Conservation (phyloP, 306 rosid species). For the Quercus wislizeni region DNA sequence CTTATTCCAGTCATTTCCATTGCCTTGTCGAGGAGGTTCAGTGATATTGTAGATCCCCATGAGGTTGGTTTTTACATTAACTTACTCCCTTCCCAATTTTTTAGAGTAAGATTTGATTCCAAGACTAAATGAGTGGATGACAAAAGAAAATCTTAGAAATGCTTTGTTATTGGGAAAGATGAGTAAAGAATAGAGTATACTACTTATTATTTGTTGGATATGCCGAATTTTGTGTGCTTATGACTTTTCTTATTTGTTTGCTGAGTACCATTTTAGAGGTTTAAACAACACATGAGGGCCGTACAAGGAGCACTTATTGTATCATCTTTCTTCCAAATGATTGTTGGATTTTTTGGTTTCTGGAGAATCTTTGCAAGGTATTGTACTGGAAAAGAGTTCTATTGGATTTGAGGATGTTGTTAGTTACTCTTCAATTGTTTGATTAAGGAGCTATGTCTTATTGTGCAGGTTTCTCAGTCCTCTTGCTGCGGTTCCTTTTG, state of each 20-base stretch:
- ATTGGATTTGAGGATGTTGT: background rate
- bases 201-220: background rate
- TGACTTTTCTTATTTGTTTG: constrained; percentile 8
- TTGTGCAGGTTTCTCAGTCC: constrained; percentile 78
- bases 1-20: constrained; percentile 57
- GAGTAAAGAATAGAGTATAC: background rate
- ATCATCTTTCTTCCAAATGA: constrained; percentile 63
- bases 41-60: constrained; percentile 43
- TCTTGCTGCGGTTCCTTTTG: constrained; percentile 75
- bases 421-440: constrained; percentile 6
- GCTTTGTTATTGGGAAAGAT: background rate
- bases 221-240: constrained; percentile 12
- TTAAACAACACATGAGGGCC: constrained; percentile 62
- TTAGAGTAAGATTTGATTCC: background rate
- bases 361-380: constrained; percentile 79
- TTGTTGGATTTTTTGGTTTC: constrained; percentile 75
- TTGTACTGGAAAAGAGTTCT: background rate
- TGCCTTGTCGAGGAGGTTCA: constrained; percentile 55
- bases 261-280: constrained; percentile 48
- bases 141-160: constrained; percentile 10
- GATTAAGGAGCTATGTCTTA: constrained; percentile 13
- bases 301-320: constrained; percentile 71
- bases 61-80: constrained; percentile 43
- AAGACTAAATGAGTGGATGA: background rate
- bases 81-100: background rate